A percentile compares a stretch with the other conserved stretches of the same genome.
These are phyloP conservation scores for Paratinospora sagittata DNA, from an alignment of 164 flowering plant species.

Conservation along the genomic window DNA sequence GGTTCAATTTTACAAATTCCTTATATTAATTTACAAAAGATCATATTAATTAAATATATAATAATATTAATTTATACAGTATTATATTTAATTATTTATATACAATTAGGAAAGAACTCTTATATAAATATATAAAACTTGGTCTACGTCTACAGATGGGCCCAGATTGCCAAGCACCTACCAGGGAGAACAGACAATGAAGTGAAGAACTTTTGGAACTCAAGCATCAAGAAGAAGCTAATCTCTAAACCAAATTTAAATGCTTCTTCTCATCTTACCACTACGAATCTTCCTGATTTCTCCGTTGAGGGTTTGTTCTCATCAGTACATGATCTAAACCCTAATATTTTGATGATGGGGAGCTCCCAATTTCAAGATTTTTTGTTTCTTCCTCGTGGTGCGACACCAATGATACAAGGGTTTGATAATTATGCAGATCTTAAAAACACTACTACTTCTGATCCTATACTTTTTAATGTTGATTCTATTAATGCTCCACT, in stretches of 20 bases:
- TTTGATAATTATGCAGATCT: slow-evolving; percentile 20
- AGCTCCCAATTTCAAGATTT: slow-evolving; percentile 29
- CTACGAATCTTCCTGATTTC: slow-evolving; percentile 11
- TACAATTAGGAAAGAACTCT: no score
- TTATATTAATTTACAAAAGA: not conserved
- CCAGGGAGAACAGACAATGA: slow-evolving; percentile 97
- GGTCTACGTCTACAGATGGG: slow-evolving; percentile 60
- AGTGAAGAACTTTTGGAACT: slow-evolving; percentile 93
- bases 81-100: no score
- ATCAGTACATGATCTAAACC: slow-evolving; percentile 19
- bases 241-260: slow-evolving; percentile 22
- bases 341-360: slow-evolving; percentile 21
- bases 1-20: slow-evolving; percentile 29
- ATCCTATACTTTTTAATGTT: slow-evolving; percentile 10
- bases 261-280: slow-evolving; percentile 11
- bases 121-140: no score
- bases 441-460: slow-evolving; percentile 13
- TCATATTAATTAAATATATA: no score
- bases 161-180: slow-evolving; percentile 80
- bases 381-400: slow-evolving; percentile 18
- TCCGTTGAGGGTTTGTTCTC: slow-evolving; percentile 20
- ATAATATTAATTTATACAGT: no score
- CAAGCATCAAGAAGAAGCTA: slow-evolving; percentile 80
- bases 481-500: slow-evolving; percentile 14
- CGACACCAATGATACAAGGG: slow-evolving; percentile 19